A percentile compares a stretch with the other conserved stretches of the same genome.
Evolutionary conservation across 1,139 yeast species (phyloP).

Genomic region (Geotrichum candidum): DNA sequence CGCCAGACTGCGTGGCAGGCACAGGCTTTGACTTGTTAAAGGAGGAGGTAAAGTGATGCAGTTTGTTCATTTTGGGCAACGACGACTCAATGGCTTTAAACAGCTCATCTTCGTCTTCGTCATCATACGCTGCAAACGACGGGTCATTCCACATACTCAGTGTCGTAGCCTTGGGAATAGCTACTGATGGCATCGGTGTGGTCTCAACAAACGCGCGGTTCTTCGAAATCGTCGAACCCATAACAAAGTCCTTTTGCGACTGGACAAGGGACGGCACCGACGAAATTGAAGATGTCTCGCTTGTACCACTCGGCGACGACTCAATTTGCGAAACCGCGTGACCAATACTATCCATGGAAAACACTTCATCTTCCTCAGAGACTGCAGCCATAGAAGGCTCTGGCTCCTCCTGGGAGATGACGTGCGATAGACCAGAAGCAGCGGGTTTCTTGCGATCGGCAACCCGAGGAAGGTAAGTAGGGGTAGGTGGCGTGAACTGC

Average conservation of each 20-base stretch:
- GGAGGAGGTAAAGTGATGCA: not conserved
- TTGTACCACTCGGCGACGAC: conserved; percentile 20
- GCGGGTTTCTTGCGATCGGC: conserved; percentile 17
- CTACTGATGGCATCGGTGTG: conserved; percentile 4
- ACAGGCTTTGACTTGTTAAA: not conserved
- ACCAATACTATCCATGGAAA: conserved; percentile 29
- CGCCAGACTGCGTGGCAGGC: not conserved
- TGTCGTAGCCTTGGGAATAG: conserved; percentile 3
- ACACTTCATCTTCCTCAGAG: conserved; percentile 20
- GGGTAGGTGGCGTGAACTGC: conserved; percentile 37
- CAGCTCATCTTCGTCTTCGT: conserved; percentile 29
- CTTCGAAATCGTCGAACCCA: conserved; percentile 3
- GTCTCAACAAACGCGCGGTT: conserved; percentile 7
- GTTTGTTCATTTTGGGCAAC: not conserved
- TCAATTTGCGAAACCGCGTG: conserved; percentile 14
- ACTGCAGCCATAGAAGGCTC: conserved; percentile 14
- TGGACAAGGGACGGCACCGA: conserved; percentile 30
- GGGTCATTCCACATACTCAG: conserved; percentile 32
- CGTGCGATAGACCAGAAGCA: conserved; percentile 17
- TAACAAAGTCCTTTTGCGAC: conserved; percentile 7
- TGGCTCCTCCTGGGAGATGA: conserved; percentile 10
- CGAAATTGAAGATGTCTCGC: conserved; percentile 18
- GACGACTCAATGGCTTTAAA: conserved; percentile 13
- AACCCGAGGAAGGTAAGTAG: conserved; percentile 13
- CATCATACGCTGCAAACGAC: conserved; percentile 25